Evolutionary conservation across 208 protist species (phyloP).

Genomic region (Trypanosomatidae sp.): DNA sequence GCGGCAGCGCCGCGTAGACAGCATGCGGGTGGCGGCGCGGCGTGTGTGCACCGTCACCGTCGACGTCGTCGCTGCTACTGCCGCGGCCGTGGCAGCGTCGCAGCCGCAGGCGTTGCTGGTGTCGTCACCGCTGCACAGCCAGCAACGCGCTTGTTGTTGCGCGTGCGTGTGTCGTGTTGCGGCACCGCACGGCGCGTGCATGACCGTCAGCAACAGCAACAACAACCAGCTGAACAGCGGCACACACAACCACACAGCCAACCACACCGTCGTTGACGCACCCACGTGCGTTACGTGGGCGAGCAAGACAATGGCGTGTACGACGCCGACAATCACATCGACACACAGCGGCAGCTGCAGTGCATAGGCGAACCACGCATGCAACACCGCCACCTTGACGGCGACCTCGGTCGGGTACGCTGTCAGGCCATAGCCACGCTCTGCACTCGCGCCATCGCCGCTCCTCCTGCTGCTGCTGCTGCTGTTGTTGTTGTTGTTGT

Average conservation of each 20-base stretch:
- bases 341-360: constrained; percentile 25
- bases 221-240: constrained; percentile 21
- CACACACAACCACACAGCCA: constrained; percentile 30
- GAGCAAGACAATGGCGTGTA: constrained; percentile 47
- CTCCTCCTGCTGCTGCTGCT: constrained; percentile 4
- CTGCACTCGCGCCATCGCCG: neutral
- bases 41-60: too few species aligned
- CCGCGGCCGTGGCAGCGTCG: too few species aligned
- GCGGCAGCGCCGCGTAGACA: too few species aligned
- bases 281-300: constrained; percentile 26
- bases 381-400: constrained; percentile 49
- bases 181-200: too few species aligned
- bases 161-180: too few species aligned
- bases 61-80: too few species aligned
- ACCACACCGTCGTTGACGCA: constrained; percentile 21
- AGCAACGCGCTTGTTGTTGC: too few species aligned
- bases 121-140: too few species aligned
- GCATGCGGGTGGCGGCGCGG: too few species aligned
- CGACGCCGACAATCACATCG: constrained; percentile 21
- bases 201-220: too few species aligned
- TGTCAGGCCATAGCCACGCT: constrained; percentile 9
- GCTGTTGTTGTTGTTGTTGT: neutral
- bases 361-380: constrained; percentile 51
- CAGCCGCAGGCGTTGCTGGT: too few species aligned
- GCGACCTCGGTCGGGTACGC: constrained; percentile 35